Conservation (phyloP, 345 rosid genomes). For the Salix purpurea region DNA sequence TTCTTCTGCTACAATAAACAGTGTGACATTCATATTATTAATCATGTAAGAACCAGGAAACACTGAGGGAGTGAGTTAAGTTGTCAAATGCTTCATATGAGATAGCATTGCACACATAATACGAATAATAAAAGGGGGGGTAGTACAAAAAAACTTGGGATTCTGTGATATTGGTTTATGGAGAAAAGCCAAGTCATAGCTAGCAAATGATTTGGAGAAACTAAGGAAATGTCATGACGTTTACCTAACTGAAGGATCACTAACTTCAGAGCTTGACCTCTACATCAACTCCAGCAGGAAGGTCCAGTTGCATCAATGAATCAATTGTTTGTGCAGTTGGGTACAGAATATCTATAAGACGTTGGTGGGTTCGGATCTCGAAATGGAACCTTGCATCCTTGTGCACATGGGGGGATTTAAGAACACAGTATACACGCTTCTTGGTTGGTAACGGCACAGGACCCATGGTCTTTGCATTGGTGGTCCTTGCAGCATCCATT, state of each 20-base stretch:
- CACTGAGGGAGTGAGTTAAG: neutral
- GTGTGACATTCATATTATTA: neutral
- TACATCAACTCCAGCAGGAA: conserved; percentile 94
- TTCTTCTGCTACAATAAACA: neutral
- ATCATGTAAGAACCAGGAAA: neutral
- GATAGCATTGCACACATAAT: neutral
- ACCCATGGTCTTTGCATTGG: conserved; percentile 92
- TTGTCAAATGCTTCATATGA: neutral
- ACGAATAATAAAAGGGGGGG: neutral
- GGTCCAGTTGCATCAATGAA: conserved; percentile 97
- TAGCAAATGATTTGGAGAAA: neutral
- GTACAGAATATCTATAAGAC: conserved; percentile 83
- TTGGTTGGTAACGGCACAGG: conserved; percentile 94
- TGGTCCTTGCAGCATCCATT: conserved; percentile 77
- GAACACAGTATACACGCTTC: conserved; percentile 86
- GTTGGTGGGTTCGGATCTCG: conserved; percentile 91
- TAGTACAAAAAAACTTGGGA: neutral
- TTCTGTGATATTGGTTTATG: neutral
- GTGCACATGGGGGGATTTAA: conserved; percentile 97
- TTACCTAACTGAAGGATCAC: conserved; percentile 14
- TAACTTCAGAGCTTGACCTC: conserved; percentile 85
- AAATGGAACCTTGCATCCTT: conserved; percentile 97
- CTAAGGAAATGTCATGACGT: neutral
- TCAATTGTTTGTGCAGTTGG: conserved; percentile 97
- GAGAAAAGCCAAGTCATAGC: neutral